A percentile compares a stretch with the other conserved stretches of the same genome.
Evolutionary conservation across 2,329 filamentous ascomycete genomes (phyloP).

Genomic region (Cladosporium halotolerans): DNA sequence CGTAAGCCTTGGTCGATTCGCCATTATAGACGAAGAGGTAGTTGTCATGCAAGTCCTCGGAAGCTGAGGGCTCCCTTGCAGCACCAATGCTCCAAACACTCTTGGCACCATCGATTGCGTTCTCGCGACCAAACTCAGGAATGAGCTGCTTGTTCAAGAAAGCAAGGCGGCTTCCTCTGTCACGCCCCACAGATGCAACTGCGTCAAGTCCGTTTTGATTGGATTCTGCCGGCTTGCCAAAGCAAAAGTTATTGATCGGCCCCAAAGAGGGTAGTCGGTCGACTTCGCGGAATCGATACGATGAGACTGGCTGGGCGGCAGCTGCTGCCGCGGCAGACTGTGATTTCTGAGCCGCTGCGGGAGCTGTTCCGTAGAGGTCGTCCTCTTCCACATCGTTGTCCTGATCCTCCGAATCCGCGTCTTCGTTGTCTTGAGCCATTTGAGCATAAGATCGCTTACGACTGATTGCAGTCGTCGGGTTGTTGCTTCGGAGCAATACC

Average conservation of each 20-base stretch:
- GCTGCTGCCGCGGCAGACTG: constrained; percentile 32
- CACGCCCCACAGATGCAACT: constrained; percentile 55
- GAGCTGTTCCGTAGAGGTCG: constrained; percentile 59
- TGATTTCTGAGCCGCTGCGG: constrained; percentile 35
- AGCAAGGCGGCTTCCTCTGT: constrained; percentile 63
- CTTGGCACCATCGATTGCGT: constrained; percentile 65
- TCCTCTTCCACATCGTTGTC: constrained; percentile 52
- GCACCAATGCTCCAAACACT: constrained; percentile 70
- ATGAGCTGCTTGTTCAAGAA: constrained; percentile 73
- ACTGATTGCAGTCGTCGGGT: constrained; percentile 54
- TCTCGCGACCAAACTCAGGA: constrained; percentile 62
- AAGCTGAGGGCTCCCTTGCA: constrained; percentile 10
- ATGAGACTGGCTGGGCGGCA: constrained; percentile 50
- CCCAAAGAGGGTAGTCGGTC: constrained; percentile 73
- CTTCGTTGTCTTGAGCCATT: constrained; percentile 46
- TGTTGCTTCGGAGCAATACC: constrained; percentile 70
- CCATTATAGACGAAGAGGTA: constrained; percentile 28
- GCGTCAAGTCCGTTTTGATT: constrained; percentile 42
- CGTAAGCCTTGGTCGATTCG: constrained; percentile 23
- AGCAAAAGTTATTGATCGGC: constrained; percentile 67
- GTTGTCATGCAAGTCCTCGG: constrained; percentile 17
- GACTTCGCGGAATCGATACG: constrained; percentile 65
- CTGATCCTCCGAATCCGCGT: constrained; percentile 48
- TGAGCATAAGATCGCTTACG: constrained; percentile 60
- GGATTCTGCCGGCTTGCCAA: constrained; percentile 51